Percentiles rank a stretch among this genome's conserved stretches.
These are phyloP conservation scores for Beauveria australis DNA, from an alignment of 2,329 filamentous ascomycete species.

Conservation along the genomic window DNA sequence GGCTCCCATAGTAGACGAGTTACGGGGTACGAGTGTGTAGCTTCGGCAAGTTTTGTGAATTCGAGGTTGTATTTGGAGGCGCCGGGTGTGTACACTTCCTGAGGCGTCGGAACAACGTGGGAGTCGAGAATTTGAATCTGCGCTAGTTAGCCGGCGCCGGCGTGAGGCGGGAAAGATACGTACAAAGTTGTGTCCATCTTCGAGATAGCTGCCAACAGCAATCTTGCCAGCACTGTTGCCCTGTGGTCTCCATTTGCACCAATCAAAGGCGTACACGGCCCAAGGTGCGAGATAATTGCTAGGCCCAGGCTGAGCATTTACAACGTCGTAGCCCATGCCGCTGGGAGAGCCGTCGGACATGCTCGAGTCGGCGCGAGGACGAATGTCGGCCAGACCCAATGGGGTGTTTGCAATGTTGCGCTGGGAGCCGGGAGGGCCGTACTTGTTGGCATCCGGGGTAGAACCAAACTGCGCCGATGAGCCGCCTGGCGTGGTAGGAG, in stretches of 20 bases:
- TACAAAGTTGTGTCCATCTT: constrained; percentile 98
- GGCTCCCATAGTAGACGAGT: constrained; percentile 95
- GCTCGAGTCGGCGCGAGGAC: constrained; percentile 74
- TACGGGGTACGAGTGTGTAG: constrained; percentile 95
- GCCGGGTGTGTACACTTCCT: constrained; percentile 61
- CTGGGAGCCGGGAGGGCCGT: constrained; percentile 48
- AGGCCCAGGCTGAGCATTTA: constrained; percentile 59
- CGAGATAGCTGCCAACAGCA: constrained; percentile 89
- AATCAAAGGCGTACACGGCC: constrained; percentile 94
- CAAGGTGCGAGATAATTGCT: constrained; percentile 93
- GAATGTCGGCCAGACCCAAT: constrained; percentile 83
- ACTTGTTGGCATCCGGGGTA: constrained; percentile 43
- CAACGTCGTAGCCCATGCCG: constrained; percentile 55
- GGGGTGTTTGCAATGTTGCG: constrained; percentile 72
- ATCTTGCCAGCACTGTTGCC: constrained; percentile 80
- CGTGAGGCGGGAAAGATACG: constrained; percentile 20
- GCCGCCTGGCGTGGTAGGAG: constrained; percentile 56
- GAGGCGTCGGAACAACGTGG: constrained; percentile 62
- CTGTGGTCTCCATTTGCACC: constrained; percentile 95
- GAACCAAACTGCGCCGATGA: constrained; percentile 57
- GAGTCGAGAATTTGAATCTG: constrained; percentile 97
- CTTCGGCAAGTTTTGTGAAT: constrained; percentile 89
- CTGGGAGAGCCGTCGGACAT: constrained; percentile 64
- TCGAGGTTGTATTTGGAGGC: constrained; percentile 71
- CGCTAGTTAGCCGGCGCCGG: not conserved